Evolutionary conservation across 2,329 filamentous ascomycete species (phyloP).

Genomic region (Penicillium sp.): DNA sequence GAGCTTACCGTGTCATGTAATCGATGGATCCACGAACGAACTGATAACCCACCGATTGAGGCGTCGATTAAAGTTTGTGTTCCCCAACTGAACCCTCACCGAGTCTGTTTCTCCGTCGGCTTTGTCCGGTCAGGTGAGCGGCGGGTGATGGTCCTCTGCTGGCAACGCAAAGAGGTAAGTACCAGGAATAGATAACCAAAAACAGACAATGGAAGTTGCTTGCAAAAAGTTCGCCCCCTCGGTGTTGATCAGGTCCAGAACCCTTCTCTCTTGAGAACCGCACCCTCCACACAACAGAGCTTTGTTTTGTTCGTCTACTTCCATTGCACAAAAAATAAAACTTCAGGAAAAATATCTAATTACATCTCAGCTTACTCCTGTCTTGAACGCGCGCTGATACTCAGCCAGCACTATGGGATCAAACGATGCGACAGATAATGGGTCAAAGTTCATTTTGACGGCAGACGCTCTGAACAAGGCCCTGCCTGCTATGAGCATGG

Average conservation of each 20-base stretch:
- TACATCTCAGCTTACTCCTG: neutral
- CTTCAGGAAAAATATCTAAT: neutral
- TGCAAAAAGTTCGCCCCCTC: too few relatives aligned
- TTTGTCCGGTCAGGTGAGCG: slow-evolving; percentile 1
- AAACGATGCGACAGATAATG: neutral
- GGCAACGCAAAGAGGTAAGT: too few relatives aligned
- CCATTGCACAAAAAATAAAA: too few relatives aligned
- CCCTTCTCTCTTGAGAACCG: too few relatives aligned
- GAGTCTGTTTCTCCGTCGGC: neutral
- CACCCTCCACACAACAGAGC: too few relatives aligned
- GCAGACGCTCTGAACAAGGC: slow-evolving; percentile 14
- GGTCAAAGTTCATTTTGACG: slow-evolving; percentile 8
- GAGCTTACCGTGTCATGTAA: neutral
- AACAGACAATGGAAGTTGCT: too few relatives aligned
- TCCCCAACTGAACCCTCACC: neutral
- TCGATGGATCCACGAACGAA: neutral
- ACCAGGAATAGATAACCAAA: too few relatives aligned
- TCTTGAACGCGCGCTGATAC: neutral
- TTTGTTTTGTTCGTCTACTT: too few relatives aligned
- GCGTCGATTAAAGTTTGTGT: neutral
- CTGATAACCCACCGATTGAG: neutral
- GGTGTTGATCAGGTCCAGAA: too few relatives aligned
- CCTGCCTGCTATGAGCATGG: slow-evolving; percentile 11
- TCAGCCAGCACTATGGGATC: neutral
- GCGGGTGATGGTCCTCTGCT: neutral